Evolutionary conservation across 768 basidiomycete genomes (phyloP), one percentile per base, ranked within the genome.

Genomic region (Lactarius pseudohatsudake): DNA sequence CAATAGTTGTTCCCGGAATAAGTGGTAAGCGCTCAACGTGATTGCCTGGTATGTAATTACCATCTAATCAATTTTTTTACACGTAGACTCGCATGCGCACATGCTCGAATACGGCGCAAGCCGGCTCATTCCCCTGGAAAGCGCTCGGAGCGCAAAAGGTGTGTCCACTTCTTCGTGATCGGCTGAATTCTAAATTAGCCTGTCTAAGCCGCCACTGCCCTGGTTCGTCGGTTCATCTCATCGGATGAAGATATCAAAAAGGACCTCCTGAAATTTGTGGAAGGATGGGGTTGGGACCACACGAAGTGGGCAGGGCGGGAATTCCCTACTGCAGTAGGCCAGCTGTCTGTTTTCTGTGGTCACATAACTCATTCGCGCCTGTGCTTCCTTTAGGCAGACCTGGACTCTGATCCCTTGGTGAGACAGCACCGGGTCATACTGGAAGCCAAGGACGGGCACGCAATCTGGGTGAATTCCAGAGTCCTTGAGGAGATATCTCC

Each of bases 241-340:
- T 75, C 80, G 10, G 81, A 86, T 67, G 82, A 82, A 0, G 86
- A 87, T 50, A 75, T 89, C n/a, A 74, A 79, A 26, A 77, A 79
- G 22, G 83, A 92, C 73, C 82, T 78, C 16, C 79, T 83, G 26
- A 83, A 81, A 69, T 86, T 87, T 75, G 82, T 96, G 18, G 83
- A 86, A 62, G 93, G 93, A 2, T 86, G 90, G 74, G 95, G 94
- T 1, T 96, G 95, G 94, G 92, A 96, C 75, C 95, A 96, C 76
- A 96, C 92, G 1, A 77, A 82, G 61, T 91, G 90, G 90, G 78
- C 82, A 9, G 74, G 74, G 22, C 75, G 79, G 36, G 77, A 78
- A 26, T 93, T 88, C 81, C 92, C 92, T 8, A 85, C 83, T 54
- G 82, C 86, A 65, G 92, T 92, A 72, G 64, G 84, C 79, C 26